Base-by-base conservation (phyloP, 1,284 basidiomycete species). In the Fomitopsis palustris region DNA sequence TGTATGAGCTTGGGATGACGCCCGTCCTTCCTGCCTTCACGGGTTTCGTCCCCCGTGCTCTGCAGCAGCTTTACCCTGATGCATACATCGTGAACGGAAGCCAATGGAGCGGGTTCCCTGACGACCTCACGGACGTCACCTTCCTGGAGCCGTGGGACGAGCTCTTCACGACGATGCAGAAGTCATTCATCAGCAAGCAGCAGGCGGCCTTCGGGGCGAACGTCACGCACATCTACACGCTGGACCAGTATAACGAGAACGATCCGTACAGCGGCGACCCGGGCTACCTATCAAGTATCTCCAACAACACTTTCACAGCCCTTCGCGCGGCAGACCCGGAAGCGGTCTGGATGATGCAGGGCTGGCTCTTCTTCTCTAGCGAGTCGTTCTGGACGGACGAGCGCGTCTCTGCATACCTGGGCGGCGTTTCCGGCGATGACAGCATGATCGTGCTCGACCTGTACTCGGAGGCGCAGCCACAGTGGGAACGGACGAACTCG, bases 191-290 rank as follows among this genome's bases (percentile, higher is more conserved):
- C 53, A 52, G 69, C 27, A 79, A 79, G 64, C 78, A 79, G 64
- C 59, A 64, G 14, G 69, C 68, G 14, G 74, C 74, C 0, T 79
- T 77, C 58, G 78, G 78, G 54, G 58, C 61, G 21, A 70, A 73
- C 45, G 65, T 77, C 35, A 73, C 76, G 9, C 75, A 77, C 59
- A 70, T 78, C 60, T 80, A 80, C 63, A 76, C 77, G 29, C 72
- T 80, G 37, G 78, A 80, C 62, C 77, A 78, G 59, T 79, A 78
- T 69, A 80, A 77, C 67, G 78, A 80, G 67, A 76, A 76, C 60
- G 60, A 71, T 41, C 78, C 78, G 0, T 72, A 70, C 58, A 76
- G 70, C 59, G 66, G 69, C n/a, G 68, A 76, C 57, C 41, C 64
- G 0, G 67, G 67, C 7, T 80, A 80, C 67, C 70, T 80, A 9